Percentiles rank a stretch among this genome's conserved stretches.
Evolutionary conservation across 108 stramenopile species (phyloP).

Genomic region (Thalassiosira profunda): DNA sequence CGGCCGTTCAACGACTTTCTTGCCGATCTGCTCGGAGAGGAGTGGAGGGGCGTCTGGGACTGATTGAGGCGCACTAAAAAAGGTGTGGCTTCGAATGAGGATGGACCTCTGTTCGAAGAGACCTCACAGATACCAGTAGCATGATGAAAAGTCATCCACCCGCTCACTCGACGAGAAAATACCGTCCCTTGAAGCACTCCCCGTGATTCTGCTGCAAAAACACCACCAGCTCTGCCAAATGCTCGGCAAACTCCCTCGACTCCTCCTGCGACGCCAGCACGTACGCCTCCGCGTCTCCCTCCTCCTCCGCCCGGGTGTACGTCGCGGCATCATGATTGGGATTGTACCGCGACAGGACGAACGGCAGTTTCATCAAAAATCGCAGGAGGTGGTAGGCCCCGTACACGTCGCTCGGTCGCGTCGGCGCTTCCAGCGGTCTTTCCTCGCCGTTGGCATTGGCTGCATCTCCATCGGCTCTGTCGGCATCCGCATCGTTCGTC

Average conservation of each 20-base stretch:
- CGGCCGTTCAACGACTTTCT: conserved; percentile 13
- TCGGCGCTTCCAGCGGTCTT: background rate
- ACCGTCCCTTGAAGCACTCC: conserved; percentile 35
- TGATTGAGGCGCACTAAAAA: too few relatives aligned
- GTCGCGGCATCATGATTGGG: background rate
- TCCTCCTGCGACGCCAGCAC: conserved; percentile 18
- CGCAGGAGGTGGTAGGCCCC: conserved; percentile 45
- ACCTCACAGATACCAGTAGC: too few relatives aligned
- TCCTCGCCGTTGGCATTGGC: background rate
- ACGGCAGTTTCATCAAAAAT: conserved; percentile 46
- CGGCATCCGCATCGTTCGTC: background rate
- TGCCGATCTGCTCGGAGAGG: conserved; percentile 9
- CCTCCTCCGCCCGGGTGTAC: too few relatives aligned
- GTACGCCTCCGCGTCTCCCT: background rate
- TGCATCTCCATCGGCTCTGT: conserved; percentile 3
- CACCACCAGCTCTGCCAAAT: conserved; percentile 37
- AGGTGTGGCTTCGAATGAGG: too few relatives aligned
- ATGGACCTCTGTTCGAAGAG: too few relatives aligned
- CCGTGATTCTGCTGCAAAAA: conserved; percentile 36
- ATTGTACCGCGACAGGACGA: conserved; percentile 14
- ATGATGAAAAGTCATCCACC: too few relatives aligned
- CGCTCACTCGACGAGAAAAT: conserved; percentile 4
- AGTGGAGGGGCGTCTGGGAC: conserved; percentile 16
- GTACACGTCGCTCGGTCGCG: conserved; percentile 41
- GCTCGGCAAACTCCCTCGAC: conserved; percentile 11